Evolutionary conservation across 495 filamentous ascomycete species (phyloP), one percentile per base, ranked within the genome.

Genomic region (Tuber indicum): DNA sequence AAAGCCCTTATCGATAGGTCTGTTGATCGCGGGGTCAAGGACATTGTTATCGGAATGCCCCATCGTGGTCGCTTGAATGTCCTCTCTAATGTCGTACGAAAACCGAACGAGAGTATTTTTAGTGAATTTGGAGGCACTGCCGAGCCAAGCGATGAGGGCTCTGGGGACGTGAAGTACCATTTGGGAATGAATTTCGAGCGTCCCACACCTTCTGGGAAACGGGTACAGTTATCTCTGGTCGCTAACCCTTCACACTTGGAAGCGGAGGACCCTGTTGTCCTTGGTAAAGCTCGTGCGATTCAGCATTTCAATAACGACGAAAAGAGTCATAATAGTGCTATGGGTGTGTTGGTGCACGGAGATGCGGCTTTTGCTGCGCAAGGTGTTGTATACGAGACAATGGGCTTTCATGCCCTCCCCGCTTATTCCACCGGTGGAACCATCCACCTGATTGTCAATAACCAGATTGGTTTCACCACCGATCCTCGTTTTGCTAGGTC

Each of bases 381-480:
- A 87, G 96, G 96, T 87, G 87, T 99, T 77, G 96, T 99, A 72
- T 99, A 99, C 86, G 96, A 99, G 87, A 98, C 94, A 77, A 91
- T 99, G 88, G 96, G 96, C 76, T 97, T 99, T 90, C 92, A 97
- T 86, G 90, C 93, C 42, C 90, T 99, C 16, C 96, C 96, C 45
- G 92, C 91, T 66, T 99, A 97, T 87, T 97, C 95, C 39, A 98
- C 96, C 73, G 96, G 96, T 82, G 96, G 96, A 82, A 99, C 96
- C 73, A 93, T 99, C 84, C 96, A 99, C 86, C 87, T 99, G 79
- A 90, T 99, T 72, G 94, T 98, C 81, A 99, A 99, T 90, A 99
- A 99, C 89, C 96, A 99, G 88, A 99, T 99, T 84, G 96, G 96
- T 84, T 99, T 99, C 88, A 99, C 96, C 74, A 99, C 96, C n/a